A percentile compares a stretch with the other conserved stretches of the same genome.
phyloP scores from a whole-genome alignment of 2,329 filamentous ascomycete species.

The Pseudopyrenochaeta lycopersici region DNA sequence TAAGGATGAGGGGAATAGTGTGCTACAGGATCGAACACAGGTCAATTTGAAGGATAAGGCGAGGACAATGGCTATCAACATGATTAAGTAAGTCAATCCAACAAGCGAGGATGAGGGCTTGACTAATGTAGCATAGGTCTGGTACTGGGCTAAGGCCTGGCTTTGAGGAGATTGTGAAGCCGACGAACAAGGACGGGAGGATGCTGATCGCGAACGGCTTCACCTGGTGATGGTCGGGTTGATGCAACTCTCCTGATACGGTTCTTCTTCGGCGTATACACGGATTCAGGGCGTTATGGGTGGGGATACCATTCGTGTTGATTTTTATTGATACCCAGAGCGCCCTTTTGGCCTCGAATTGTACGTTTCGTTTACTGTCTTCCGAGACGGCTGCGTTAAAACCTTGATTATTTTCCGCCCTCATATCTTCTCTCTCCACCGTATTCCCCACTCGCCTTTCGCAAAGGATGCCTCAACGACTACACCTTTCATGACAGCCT shows the following conservation, averaged over 20 bases:
- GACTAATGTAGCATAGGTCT: slow-evolving; percentile 30
- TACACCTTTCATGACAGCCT: slow-evolving; percentile 66
- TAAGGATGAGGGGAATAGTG: slow-evolving; percentile 18
- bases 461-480: slow-evolving; percentile 69
- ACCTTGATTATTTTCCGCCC: not conserved
- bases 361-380: not conserved
- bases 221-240: slow-evolving; percentile 20
- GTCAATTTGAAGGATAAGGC: slow-evolving; percentile 61
- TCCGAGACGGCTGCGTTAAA: not conserved
- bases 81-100: slow-evolving; percentile 47
- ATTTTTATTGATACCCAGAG: slow-evolving; percentile 20
- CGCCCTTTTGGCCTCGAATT: slow-evolving; percentile 13
- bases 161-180: slow-evolving; percentile 36
- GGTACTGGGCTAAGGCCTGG: slow-evolving; percentile 37
- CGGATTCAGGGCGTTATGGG: not conserved
- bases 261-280: not conserved
- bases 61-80: slow-evolving; percentile 50
- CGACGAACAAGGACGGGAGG: slow-evolving; percentile 20
- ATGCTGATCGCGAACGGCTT: slow-evolving; percentile 29
- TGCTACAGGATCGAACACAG: slow-evolving; percentile 54
- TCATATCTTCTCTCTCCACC: slow-evolving; percentile 61
- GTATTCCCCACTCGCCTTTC: slow-evolving; percentile 67
- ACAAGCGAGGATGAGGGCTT: not conserved
- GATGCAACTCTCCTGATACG: not conserved
- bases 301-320: not conserved